These are phyloP conservation scores for Arthrobotrys megalospora DNA, from an alignment of 2,329 filamentous ascomycete species.

Conservation along the genomic window DNA sequence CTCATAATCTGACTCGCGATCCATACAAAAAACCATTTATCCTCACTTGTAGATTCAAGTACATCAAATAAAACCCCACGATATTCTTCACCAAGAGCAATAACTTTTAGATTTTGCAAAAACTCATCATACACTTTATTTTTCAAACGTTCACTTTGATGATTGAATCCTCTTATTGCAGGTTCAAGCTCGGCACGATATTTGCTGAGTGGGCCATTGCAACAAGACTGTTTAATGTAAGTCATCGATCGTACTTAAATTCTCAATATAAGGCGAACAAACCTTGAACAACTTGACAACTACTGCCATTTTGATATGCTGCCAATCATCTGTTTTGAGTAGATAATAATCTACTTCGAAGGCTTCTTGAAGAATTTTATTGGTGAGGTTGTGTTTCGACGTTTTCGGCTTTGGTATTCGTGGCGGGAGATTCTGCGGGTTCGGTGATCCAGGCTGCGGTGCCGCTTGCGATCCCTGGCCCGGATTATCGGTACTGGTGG, in stretches of 20 bases:
- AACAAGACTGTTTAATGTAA: neutral
- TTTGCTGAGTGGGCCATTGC: neutral
- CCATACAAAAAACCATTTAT: conserved; percentile 14
- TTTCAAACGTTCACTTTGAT: conserved; percentile 10
- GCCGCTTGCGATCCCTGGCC: neutral
- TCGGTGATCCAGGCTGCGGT: neutral
- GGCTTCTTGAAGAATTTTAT: neutral
- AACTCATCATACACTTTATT: neutral
- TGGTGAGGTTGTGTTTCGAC: neutral
- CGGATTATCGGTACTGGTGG: neutral
- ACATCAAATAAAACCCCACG: conserved; percentile 1
- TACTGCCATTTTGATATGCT: conserved; percentile 8
- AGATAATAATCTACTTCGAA: conserved; percentile 14
- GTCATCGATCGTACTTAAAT: neutral
- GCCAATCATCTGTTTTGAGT: neutral
- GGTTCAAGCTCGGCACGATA: neutral
- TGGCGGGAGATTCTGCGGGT: neutral
- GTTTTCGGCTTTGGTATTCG: neutral
- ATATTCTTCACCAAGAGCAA: neutral
- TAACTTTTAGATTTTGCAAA: neutral
- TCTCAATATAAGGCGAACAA: neutral
- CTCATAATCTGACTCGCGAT: neutral
- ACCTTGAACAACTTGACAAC: conserved; percentile 2
- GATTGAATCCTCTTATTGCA: neutral
- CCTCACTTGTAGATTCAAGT: neutral